These are phyloP conservation scores for Mycena vulgaris DNA, from an alignment of 768 basidiomycete genomes.

Conservation along the genomic window DNA sequence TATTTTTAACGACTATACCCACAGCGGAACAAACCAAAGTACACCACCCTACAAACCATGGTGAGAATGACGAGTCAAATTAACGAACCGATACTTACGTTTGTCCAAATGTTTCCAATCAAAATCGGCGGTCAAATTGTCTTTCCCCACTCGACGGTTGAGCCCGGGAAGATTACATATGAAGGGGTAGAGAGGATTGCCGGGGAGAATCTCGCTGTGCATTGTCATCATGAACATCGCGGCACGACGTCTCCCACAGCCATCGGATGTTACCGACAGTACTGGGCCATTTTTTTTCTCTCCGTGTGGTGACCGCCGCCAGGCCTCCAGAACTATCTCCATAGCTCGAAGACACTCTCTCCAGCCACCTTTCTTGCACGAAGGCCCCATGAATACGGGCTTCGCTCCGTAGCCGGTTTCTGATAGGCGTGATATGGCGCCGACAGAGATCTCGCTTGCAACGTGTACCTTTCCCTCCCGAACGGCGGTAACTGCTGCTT, in stretches of 20 bases:
- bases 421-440: no score
- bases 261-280: constrained; percentile 38
- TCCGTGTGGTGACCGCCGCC: constrained; percentile 24
- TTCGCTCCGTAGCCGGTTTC: no score
- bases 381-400: no score
- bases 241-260: constrained; percentile 38
- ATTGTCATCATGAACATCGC: constrained; percentile 36
- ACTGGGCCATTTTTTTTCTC: constrained; percentile 31
- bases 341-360: background rate
- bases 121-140: constrained; percentile 35
- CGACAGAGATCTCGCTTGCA: no score
- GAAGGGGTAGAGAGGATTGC: constrained; percentile 32
- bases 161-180: constrained; percentile 33
- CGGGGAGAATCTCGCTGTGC: constrained; percentile 20
- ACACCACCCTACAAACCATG: background rate
- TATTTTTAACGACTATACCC: background rate
- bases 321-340: constrained; percentile 25
- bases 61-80: background rate
- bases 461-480: background rate
- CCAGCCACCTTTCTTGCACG: no score
- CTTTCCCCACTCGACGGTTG: constrained; percentile 36
- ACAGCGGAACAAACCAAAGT: background rate
- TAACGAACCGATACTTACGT: constrained; percentile 27
- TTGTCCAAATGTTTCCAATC: constrained; percentile 41
- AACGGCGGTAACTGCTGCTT: background rate